phyloP scores from a whole-genome alignment of 495 filamentous ascomycete species.

The Podospora pseudoanserina region DNA sequence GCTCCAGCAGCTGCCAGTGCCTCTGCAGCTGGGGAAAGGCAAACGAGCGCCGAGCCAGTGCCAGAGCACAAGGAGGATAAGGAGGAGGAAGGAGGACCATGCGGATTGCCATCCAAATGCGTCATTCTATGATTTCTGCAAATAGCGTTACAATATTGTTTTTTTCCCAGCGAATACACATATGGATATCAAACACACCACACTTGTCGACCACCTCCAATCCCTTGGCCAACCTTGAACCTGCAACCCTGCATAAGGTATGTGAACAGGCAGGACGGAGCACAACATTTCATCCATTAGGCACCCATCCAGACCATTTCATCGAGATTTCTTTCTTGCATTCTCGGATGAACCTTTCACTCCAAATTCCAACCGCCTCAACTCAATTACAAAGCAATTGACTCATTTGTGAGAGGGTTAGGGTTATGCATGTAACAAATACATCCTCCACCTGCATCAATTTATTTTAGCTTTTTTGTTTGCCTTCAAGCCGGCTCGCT shows the following conservation, averaged over 20 bases:
- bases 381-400: not conserved
- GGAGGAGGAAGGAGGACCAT: constrained; percentile 18
- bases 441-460: not conserved
- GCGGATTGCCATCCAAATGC: constrained; percentile 24
- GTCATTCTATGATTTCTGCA: constrained; percentile 13
- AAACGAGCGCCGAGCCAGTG: not conserved
- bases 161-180: constrained; percentile 3
- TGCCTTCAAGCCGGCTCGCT: not conserved
- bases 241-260: not conserved
- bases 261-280: not conserved
- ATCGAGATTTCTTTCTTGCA: not conserved
- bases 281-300: not conserved
- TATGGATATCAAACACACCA: not conserved
- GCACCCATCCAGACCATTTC: not conserved
- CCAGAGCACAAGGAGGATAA: constrained; percentile 13
- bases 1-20: not conserved
- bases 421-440: not conserved
- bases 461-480: constrained; percentile 4
- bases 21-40: not conserved
- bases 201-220: not conserved
- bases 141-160: not conserved
- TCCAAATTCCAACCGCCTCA: not conserved
- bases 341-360: not conserved
- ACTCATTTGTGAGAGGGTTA: not conserved
- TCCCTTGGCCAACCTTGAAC: not conserved